Evolutionary conservation across 352 stramenopile genomes (phyloP).

Genomic region (Globisporangium abappressorium): DNA sequence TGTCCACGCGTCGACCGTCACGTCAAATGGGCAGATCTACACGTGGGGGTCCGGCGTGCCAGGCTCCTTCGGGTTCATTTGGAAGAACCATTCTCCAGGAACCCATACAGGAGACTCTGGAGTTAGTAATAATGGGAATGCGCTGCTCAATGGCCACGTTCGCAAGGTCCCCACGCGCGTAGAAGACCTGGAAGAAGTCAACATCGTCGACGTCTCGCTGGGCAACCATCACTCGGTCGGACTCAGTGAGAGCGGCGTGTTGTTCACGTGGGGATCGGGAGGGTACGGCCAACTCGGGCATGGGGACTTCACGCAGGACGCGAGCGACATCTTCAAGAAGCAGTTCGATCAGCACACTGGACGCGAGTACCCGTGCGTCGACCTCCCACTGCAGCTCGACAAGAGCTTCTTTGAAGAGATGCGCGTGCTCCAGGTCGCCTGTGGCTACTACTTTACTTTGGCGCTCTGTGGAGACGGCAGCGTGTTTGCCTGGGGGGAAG

Average conservation of each 20-base stretch:
- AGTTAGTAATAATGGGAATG: neutral
- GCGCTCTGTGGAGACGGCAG: slow-evolving; percentile 68
- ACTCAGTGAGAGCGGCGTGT: slow-evolving; percentile 43
- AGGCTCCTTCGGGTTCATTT: slow-evolving; percentile 61
- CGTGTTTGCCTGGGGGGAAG: slow-evolving; percentile 73
- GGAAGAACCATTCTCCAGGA: slow-evolving; percentile 14
- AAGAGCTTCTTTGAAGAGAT: slow-evolving; percentile 74
- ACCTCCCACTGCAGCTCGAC: slow-evolving; percentile 68
- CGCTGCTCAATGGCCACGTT: slow-evolving; percentile 16
- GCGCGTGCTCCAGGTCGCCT: slow-evolving; percentile 63
- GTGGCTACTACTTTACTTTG: slow-evolving; percentile 71
- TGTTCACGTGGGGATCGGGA: slow-evolving; percentile 75
- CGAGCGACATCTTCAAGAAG: slow-evolving; percentile 54
- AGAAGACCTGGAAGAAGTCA: slow-evolving; percentile 63
- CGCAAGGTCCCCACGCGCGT: slow-evolving; percentile 47
- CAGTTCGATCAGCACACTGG: slow-evolving; percentile 71
- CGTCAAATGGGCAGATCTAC: slow-evolving; percentile 62
- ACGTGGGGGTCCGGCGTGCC: slow-evolving; percentile 68
- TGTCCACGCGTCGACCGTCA: slow-evolving; percentile 59
- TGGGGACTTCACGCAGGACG: slow-evolving; percentile 42
- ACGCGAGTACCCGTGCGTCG: slow-evolving; percentile 59
- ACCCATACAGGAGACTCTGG: neutral
- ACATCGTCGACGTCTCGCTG: slow-evolving; percentile 40
- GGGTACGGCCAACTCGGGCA: slow-evolving; percentile 72
- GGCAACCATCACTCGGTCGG: slow-evolving; percentile 72